Conservation (phyloP, 2,329 filamentous ascomycete genomes). For the Lasiodiplodia hormozganensis region DNA sequence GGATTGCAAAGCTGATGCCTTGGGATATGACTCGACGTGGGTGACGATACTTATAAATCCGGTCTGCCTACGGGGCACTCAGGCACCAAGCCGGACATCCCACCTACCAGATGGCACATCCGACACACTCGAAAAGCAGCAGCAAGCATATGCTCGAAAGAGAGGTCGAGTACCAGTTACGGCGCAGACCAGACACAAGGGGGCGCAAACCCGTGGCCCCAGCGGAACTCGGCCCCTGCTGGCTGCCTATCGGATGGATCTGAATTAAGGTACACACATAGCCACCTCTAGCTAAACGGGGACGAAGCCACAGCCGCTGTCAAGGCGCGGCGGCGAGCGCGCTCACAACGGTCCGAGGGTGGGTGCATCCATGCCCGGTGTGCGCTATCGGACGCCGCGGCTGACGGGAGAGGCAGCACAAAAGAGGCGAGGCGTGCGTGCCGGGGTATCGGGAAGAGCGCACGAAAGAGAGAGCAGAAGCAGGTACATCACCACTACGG, state of each 20-base stretch:
- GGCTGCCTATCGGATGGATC: conserved; percentile 24
- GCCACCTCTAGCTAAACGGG: conserved; percentile 14
- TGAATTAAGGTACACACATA: conserved; percentile 22
- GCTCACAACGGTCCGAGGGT: conserved; percentile 13
- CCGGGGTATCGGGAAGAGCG: conserved; percentile 4
- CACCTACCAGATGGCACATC: conserved; percentile 20
- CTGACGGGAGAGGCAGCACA: conserved; percentile 23
- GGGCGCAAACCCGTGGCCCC: conserved; percentile 26
- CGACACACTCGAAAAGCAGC: conserved; percentile 14
- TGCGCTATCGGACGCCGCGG: conserved; percentile 23
- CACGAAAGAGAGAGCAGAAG: neutral
- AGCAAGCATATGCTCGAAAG: conserved; percentile 21
- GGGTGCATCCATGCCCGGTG: conserved; percentile 9
- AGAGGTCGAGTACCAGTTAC: conserved; percentile 10
- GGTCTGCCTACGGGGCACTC: conserved; percentile 19
- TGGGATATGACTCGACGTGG: conserved; percentile 23
- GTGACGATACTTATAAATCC: conserved; percentile 21
- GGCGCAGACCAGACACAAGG: conserved; percentile 19
- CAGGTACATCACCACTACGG: conserved; percentile 17
- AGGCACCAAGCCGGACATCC: conserved; percentile 18
- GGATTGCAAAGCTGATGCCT: conserved; percentile 23
- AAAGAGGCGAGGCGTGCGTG: conserved; percentile 17
- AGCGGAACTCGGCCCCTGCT: conserved; percentile 19
- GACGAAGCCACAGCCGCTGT: conserved; percentile 28
- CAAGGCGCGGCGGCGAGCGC: conserved; percentile 16